phyloP scores from a whole-genome alignment of 805 yeast genomes.

The Wickerhamiella domercqiae region DNA sequence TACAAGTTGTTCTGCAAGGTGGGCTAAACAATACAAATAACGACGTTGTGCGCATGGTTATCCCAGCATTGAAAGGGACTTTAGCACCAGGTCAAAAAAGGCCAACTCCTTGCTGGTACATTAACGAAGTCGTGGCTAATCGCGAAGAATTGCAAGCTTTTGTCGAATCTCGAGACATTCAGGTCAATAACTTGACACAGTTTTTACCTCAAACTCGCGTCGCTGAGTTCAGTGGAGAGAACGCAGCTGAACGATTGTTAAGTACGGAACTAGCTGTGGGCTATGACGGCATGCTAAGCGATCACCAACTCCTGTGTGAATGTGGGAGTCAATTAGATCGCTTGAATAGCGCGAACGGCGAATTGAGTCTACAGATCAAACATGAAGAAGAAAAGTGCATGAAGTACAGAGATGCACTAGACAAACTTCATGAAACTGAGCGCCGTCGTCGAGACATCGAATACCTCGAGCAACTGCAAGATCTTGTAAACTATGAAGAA shows the following conservation, averaged over 20 bases:
- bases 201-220: constrained; percentile 92
- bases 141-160: constrained; percentile 38
- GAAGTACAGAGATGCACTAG: constrained; percentile 19
- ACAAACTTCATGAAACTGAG: constrained; percentile 7
- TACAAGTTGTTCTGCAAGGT: constrained; percentile 10
- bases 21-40: neutral
- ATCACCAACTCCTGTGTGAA: constrained; percentile 41
- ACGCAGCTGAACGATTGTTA: constrained; percentile 54
- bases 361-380: constrained; percentile 20
- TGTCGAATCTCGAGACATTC: constrained; percentile 62
- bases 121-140: constrained; percentile 11
- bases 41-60: constrained; percentile 3
- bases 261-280: constrained; percentile 77
- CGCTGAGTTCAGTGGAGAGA: constrained; percentile 72
- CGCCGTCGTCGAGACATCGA: constrained; percentile 1
- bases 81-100: neutral
- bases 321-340: constrained; percentile 31
- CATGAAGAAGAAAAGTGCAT: constrained; percentile 14
- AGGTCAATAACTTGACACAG: constrained; percentile 82
- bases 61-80: neutral
- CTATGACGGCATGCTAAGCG: constrained; percentile 30
- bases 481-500: neutral
- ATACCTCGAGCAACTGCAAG: constrained; percentile 2
- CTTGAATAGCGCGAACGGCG: constrained; percentile 31
- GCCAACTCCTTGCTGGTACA: constrained; percentile 7